Base-by-base conservation (phyloP, 129 eudicot genomes). In the Saussurea involucrata region DNA sequence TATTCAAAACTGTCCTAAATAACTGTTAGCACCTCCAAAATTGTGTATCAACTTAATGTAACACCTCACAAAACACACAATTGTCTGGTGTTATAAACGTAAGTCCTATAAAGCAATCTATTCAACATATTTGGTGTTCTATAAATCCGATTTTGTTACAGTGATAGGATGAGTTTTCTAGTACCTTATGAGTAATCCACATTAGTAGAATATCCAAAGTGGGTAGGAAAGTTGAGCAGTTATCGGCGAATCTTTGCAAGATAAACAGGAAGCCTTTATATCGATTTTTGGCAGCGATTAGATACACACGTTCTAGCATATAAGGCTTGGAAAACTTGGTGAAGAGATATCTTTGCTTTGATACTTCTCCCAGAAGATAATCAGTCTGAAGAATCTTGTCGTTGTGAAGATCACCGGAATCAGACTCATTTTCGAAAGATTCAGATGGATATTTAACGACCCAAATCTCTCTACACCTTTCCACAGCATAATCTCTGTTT, bases 111-210 rank as follows among this genome's bases (percentile, higher is more conserved):
- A 53, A 53, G 8, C 21, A 53, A 18, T 17, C 3, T 1, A 53
- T 53, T 53, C 17, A 53, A 5, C 24, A n/a, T 53, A 53, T 53
- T 49, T 53, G 8, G 61, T 0, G 20, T 53, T 53, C 7, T 18
- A 53, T 53, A 53, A 53, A 53, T 7, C 10, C 61, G 61, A 53
- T 53, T 17, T n/a, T 53, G 61, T 53, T 53, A n/a, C 9, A 17
- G 20, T 53, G 18, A 4, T 5, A n/a, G 69, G 69, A 61, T 21
- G 9, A 15, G 55, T 4, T 53, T 72, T 29, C 8, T 5, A 17
- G 68, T 69, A 95, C 98, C 98, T 89, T 86, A 87, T 95, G 98
- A 36, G 97, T 88, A 60, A 95, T 76, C 97, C 96, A 95, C 92
- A 95, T 86, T 76, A 95, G 82, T 12, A 86, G 84, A 75, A 95